phyloP scores from a whole-genome alignment of 1,284 basidiomycete species.

The Malassezia equina region DNA sequence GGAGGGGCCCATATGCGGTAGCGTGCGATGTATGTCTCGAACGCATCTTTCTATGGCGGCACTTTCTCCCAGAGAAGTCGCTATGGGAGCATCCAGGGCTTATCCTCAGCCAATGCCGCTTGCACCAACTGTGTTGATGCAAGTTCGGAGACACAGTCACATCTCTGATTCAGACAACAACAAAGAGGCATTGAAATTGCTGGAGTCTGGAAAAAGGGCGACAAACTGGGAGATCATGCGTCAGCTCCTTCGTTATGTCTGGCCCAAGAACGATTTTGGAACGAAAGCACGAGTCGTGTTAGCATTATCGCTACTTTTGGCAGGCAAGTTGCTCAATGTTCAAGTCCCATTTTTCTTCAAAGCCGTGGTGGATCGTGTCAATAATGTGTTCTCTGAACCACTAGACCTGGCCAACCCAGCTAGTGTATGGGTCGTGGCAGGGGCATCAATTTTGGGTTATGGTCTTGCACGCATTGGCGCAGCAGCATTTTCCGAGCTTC shows the following conservation, averaged over 20 bases:
- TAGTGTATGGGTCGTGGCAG: conserved; percentile 82
- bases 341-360: conserved; percentile 97
- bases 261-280: conserved; percentile 53
- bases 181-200: not conserved
- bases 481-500: conserved; percentile 75
- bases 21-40: not conserved
- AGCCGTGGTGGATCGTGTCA: conserved; percentile 74
- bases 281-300: conserved; percentile 64
- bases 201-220: not conserved
- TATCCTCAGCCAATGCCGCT: not conserved
- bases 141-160: not conserved
- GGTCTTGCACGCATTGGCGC: conserved; percentile 81
- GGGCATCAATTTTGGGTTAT: conserved; percentile 79
- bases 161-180: not conserved
- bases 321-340: conserved; percentile 88
- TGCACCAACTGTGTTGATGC: not conserved
- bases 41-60: not conserved
- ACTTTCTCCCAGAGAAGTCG: not conserved
- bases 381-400: conserved; percentile 49
- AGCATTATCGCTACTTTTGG: conserved; percentile 70
- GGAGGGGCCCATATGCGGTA: not conserved
- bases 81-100: not conserved
- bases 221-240: conserved; percentile 54
- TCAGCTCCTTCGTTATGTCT: conserved; percentile 54
- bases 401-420: conserved; percentile 65